Base-by-base conservation (phyloP, 78 protist species). In the Dictyostelium firmibasis region DNA sequence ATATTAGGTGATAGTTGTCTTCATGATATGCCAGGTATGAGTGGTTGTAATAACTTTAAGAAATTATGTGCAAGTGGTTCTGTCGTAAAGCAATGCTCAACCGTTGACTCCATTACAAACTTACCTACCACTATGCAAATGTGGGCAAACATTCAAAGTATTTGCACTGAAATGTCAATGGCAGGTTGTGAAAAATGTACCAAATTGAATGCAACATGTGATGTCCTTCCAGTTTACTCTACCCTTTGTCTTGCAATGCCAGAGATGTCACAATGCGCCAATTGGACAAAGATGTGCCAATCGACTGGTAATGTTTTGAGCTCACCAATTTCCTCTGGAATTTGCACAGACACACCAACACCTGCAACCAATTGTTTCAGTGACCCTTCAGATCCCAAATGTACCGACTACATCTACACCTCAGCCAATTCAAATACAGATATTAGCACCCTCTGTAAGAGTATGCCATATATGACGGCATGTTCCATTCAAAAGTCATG, bases 1-100 rank as follows among this genome's bases (percentile, higher is more conserved):
- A 8, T 91, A 23, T 38, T 91, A 14, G 83, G 85, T n/a, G 88
- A 91, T 25, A 31, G 64, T 35, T 91, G 95, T 20, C 33, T 9
- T 13, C 27, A 81, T 16, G 95, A 91, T 57, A 91, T 91, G 95
- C 83, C 88, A 50, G 78, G 74, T n/a, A 91, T 91, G 95, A 25
- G 33, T 10, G 87, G 72, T 27, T 91, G 95, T 53, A 41, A 6
- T 7, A 91, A 35, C 9, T 91, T 79, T n/a, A 43, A 50, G 14
- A 11, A 16, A 57, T 4, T 91, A 1, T 91, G 95, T 27, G 33
- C 41, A 20, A 20, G 31, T 2, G 83, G 77, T 10, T 64, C 95
- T 0, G 87, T 75, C 0, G 95, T 91, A 1, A 20, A 16, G 23
- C 38, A 53, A 62, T 91, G 95, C 27, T 43, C 64, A 4, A 14